Conservation (phyloP, 2,329 filamentous ascomycete species). For the Colletotrichum tropicicola region DNA sequence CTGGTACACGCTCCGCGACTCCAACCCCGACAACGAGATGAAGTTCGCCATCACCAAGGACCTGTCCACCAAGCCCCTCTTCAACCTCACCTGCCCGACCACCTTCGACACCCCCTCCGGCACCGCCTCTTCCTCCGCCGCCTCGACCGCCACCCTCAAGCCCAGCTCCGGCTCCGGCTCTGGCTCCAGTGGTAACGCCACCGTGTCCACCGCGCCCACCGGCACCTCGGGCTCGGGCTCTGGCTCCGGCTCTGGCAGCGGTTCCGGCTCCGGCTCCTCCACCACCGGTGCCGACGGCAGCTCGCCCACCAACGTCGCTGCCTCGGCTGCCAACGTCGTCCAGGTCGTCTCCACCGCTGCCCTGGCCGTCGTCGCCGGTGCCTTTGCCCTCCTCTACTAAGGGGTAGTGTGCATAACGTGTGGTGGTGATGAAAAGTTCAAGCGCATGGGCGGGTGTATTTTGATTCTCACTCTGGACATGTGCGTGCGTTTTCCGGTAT, state of each 20-base stretch:
- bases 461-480: constrained; percentile 8
- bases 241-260: constrained; percentile 2
- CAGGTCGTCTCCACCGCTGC: constrained; percentile 29
- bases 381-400: constrained; percentile 32
- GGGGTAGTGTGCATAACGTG: not conserved
- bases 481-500: constrained; percentile 25
- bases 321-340: constrained; percentile 15
- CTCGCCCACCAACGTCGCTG: constrained; percentile 5
- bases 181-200: constrained; percentile 27
- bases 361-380: constrained; percentile 31
- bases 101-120: constrained; percentile 45
- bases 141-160: constrained; percentile 25
- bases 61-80: constrained; percentile 59
- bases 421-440: constrained; percentile 2
- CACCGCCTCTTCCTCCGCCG: constrained; percentile 33
- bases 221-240: constrained; percentile 32
- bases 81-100: constrained; percentile 62
- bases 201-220: constrained; percentile 29
- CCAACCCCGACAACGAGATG: constrained; percentile 66
- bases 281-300: constrained; percentile 6
- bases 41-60: constrained; percentile 66
- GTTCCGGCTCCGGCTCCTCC: constrained; percentile 30
- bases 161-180: constrained; percentile 30
- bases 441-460: constrained; percentile 24
- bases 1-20: constrained; percentile 71